A percentile compares a stretch with the other conserved stretches of the same genome.
These are phyloP conservation scores for Penicillium sp. DNA, from an alignment of 2,329 filamentous ascomycete species.

Conservation along the genomic window DNA sequence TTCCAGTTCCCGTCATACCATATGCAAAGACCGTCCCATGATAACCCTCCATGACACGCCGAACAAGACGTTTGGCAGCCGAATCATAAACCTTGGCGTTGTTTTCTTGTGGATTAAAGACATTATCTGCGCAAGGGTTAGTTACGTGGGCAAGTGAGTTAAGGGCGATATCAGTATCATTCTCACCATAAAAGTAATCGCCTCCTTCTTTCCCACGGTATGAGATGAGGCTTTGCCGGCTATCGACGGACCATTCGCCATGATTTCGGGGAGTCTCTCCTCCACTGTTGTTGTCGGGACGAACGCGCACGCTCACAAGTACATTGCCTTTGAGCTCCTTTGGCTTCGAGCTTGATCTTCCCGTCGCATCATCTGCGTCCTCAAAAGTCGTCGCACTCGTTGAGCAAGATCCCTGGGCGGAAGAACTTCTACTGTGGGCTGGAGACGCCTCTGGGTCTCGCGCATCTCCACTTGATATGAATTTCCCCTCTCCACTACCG, in stretches of 20 bases:
- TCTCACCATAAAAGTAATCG: conserved; percentile 85
- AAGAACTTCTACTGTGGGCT: conserved; percentile 85
- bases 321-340: conserved; percentile 91
- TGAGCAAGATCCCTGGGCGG: conserved; percentile 87
- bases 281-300: conserved; percentile 68
- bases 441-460: conserved; percentile 78
- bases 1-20: conserved; percentile 97
- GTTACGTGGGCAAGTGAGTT: background rate
- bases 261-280: conserved; percentile 64
- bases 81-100: conserved; percentile 95
- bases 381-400: conserved; percentile 89
- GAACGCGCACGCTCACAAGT: conserved; percentile 88
- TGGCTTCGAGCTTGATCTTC: conserved; percentile 34
- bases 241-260: conserved; percentile 89
- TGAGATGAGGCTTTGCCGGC: conserved; percentile 74
- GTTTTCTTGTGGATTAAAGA: conserved; percentile 90
- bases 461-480: conserved; percentile 62
- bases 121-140: conserved; percentile 68
- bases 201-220: conserved; percentile 88
- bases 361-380: conserved; percentile 62
- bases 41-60: conserved; percentile 98
- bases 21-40: conserved; percentile 98
- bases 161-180: background rate
- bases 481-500: conserved; percentile 73
- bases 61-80: conserved; percentile 87